Evolutionary conservation across 2,329 filamentous ascomycete species (phyloP).

Genomic region (Talaromyces sp.): DNA sequence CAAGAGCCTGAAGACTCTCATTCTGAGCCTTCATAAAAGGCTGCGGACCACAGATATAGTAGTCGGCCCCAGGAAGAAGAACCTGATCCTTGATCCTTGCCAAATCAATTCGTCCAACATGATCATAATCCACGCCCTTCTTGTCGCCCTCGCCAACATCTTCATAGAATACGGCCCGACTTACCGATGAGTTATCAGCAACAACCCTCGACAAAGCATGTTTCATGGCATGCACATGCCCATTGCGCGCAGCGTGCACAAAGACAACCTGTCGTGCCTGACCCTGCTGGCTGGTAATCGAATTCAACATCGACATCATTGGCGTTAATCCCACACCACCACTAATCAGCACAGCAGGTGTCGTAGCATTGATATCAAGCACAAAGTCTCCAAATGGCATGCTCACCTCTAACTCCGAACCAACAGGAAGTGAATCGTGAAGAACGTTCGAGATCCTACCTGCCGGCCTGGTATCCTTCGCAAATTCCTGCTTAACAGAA

Average conservation of each 20-base stretch:
- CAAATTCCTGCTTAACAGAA: conserved; percentile 9
- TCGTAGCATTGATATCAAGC: conserved; percentile 41
- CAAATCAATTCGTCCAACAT: no score
- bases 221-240: background rate
- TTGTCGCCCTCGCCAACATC: no score
- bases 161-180: no score
- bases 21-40: conserved; percentile 22
- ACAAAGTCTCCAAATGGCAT: conserved; percentile 56
- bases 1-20: conserved; percentile 22
- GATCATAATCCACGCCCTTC: no score
- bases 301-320: conserved; percentile 60
- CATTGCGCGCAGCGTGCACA: conserved; percentile 22
- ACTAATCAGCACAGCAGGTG: conserved; percentile 60
- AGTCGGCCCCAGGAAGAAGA: conserved; percentile 9
- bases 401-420: conserved; percentile 53
- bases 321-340: conserved; percentile 62
- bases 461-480: conserved; percentile 2
- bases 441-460: conserved; percentile 11
- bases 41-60: conserved; percentile 12
- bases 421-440: conserved; percentile 6
- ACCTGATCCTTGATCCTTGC: conserved; percentile 3
- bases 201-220: no score
- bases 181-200: no score
- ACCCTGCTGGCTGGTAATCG: conserved; percentile 45
- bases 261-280: conserved; percentile 34